Conservation (phyloP, 257 asterid genomes). For the Sherardia arvensis region DNA sequence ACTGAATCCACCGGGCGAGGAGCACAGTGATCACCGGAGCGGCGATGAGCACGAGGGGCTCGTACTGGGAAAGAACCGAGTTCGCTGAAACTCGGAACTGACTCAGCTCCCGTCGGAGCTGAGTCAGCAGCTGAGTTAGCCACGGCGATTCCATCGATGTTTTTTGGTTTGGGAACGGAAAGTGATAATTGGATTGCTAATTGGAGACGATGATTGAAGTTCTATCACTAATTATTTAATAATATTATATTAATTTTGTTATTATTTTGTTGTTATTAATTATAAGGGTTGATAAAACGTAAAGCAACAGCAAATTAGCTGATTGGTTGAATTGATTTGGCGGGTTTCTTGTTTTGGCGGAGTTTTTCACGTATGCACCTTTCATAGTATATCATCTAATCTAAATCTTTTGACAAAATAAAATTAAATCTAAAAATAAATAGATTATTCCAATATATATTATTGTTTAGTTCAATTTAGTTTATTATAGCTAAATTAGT, state of each 20-base stretch:
- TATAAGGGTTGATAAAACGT: conserved; percentile 3
- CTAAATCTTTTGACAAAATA: too few species aligned
- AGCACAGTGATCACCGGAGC: conserved; percentile 45
- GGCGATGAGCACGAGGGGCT: conserved; percentile 52
- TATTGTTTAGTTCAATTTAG: too few species aligned
- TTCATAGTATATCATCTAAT: too few species aligned
- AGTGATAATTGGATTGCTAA: background rate
- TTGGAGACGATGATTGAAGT: background rate
- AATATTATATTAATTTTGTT: background rate
- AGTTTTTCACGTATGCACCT: too few species aligned
- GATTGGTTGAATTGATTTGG: background rate
- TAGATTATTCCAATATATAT: too few species aligned
- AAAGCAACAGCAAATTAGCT: background rate
- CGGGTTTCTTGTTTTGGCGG: conserved; percentile 5
- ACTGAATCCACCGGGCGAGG: conserved; percentile 37
- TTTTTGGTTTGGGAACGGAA: conserved; percentile 5
- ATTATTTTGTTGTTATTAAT: background rate
- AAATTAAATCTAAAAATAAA: too few species aligned
- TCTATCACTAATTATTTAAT: background rate
- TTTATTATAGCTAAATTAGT: too few species aligned
- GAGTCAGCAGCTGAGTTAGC: conserved; percentile 18
- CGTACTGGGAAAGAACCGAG: conserved; percentile 47
- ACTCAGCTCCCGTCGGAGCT: conserved; percentile 31
- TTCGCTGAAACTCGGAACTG: conserved; percentile 51
- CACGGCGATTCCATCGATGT: conserved; percentile 35